Evolutionary conservation across 352 stramenopile genomes (phyloP), one percentile per base, ranked within the genome.

Genomic region (Globisporangium apiculatum): DNA sequence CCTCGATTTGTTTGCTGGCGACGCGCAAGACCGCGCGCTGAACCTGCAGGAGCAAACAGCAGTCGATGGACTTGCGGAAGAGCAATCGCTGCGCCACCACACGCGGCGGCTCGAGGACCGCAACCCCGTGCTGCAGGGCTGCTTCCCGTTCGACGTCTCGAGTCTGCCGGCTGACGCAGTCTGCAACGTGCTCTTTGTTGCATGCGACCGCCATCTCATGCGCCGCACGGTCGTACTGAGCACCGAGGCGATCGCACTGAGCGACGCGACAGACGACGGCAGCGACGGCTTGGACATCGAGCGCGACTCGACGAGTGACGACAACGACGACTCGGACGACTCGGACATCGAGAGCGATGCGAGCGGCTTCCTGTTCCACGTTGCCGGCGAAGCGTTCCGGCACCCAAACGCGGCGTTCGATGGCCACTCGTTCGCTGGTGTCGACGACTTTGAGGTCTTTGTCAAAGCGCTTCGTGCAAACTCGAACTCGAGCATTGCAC

Each of bases 151-250:
- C 14, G 66, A 77, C 24, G 75, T 87, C 43, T 61, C 49, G 8
- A 71, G 76, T 8, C 62, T 87, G 17, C 67, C 70, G 8, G 52
- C 66, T 7, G 74, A 82, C 36, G 71, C 65, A 15, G 75, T 85
- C 7, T 82, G 71, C 35, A 66, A 87, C 50, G 69, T 87, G 45
- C 56, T 87, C 41, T 85, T 87, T 58, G 73, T 87, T 50, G 67
- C 76, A 48, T 80, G 72, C 58, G 74, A 87, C 66, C 69, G 66
- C 48, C 64, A 79, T 31, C 65, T 87, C 57, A 75, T 87, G 53
- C 70, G 74, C 52, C 76, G 76, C 31, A 73, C 68, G n/a, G 75
- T 87, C 56, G 72, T 75, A 42, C 63, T 87, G 37, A 82, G 70
- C 48, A 82, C 74, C 1, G 76, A 85, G 35, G 71, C 68, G 10